These are phyloP conservation scores for Talaromyces stipitatus DNA, from an alignment of 495 filamentous ascomycete genomes.

Conservation along the genomic window DNA sequence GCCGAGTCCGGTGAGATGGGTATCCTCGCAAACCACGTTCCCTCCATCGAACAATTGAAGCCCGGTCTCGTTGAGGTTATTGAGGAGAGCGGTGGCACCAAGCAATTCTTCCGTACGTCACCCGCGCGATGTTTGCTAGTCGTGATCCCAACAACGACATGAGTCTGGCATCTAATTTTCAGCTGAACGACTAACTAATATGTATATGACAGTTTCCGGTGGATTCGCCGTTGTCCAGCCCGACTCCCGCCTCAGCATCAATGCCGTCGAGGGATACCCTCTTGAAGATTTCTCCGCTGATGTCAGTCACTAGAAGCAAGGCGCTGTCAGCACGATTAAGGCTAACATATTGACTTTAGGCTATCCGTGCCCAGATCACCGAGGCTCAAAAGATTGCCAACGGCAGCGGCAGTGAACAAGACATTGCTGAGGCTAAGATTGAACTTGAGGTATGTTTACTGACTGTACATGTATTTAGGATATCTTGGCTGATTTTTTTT, in stretches of 20 bases:
- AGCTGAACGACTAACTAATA: not conserved
- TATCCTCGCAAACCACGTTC: conserved; percentile 97
- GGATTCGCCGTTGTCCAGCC: conserved; percentile 97
- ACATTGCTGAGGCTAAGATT: conserved; percentile 96
- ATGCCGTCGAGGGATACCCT: conserved; percentile 89
- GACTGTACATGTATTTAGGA: not conserved
- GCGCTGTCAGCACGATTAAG: not conserved
- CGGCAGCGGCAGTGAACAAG: conserved; percentile 90
- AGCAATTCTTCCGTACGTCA: conserved; percentile 95
- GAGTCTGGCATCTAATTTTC: not conserved
- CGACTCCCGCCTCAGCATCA: conserved; percentile 90
- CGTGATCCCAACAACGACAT: conserved; percentile 8
- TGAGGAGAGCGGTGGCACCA: conserved; percentile 86
- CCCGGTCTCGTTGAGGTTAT: conserved; percentile 91
- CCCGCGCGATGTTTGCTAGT: conserved; percentile 8
- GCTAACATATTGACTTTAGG: conserved; percentile 17
- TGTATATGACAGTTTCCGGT: conserved; percentile 64
- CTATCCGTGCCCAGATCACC: conserved; percentile 53
- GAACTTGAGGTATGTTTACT: conserved; percentile 76
- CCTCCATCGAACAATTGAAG: conserved; percentile 97
- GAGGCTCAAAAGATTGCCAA: conserved; percentile 93
- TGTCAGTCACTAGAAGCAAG: conserved; percentile 25
- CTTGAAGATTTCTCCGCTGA: conserved; percentile 94
- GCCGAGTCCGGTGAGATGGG: conserved; percentile 99
- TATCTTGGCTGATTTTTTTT: not conserved